phyloP scores from a whole-genome alignment of 83 land plant species.

The Diphasiastrum complanatum region DNA sequence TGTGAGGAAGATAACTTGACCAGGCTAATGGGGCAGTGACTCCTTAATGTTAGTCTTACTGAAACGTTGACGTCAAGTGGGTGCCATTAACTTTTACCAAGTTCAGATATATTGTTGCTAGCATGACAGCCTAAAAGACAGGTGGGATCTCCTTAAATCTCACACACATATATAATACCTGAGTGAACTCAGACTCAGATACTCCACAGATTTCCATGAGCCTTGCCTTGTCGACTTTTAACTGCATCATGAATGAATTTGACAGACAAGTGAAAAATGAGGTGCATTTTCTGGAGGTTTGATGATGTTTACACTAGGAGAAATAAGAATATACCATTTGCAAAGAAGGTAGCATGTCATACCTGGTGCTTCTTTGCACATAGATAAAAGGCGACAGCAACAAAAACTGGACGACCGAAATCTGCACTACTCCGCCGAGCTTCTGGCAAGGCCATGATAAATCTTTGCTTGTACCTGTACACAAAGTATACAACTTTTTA shows the following conservation, averaged over 20 bases:
- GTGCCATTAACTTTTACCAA: too few species aligned
- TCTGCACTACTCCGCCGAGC: slow-evolving; percentile 68
- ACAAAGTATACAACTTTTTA: neutral
- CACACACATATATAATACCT: neutral
- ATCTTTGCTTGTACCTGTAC: slow-evolving; percentile 78
- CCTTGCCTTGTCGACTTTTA: slow-evolving; percentile 75
- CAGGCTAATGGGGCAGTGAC: too few species aligned
- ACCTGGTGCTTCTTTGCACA: slow-evolving; percentile 93
- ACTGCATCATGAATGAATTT: too few species aligned
- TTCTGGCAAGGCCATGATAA: slow-evolving; percentile 71
- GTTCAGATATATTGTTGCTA: too few species aligned
- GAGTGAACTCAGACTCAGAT: slow-evolving; percentile 70
- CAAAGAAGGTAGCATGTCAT: too few species aligned
- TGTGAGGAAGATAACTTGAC: too few species aligned
- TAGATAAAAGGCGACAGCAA: slow-evolving; percentile 83
- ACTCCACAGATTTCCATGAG: slow-evolving; percentile 82
- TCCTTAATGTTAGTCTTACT: too few species aligned
- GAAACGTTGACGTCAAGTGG: too few species aligned
- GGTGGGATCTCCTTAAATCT: neutral
- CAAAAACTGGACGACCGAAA: slow-evolving; percentile 78
- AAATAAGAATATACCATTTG: neutral
- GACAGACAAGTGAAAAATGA: too few species aligned
- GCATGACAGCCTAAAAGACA: neutral
- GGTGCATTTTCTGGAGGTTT: too few species aligned
- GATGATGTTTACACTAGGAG: neutral